Evolutionary conservation across 805 yeast genomes (phyloP).

Genomic region (Schizosaccharomyces cryophilus): DNA sequence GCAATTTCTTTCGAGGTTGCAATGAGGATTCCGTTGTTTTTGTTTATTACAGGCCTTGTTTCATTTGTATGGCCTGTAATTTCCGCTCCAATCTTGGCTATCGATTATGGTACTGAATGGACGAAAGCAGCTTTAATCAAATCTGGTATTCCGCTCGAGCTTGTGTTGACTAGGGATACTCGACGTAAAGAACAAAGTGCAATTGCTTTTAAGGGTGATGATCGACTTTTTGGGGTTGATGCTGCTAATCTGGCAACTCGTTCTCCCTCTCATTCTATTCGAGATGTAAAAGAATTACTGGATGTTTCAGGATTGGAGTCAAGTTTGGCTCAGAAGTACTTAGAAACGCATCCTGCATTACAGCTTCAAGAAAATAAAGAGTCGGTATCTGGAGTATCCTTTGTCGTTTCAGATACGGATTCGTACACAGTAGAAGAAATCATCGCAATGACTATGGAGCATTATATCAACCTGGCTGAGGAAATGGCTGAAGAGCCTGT

Average conservation of each 20-base stretch:
- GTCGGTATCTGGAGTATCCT: conserved; percentile 29
- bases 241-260: conserved; percentile 34
- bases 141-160: conserved; percentile 70
- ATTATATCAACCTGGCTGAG: conserved; percentile 41
- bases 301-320: conserved; percentile 29
- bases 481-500: conserved; percentile 32
- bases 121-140: conserved; percentile 75
- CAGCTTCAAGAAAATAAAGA: conserved; percentile 18
- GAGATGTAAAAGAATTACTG: conserved; percentile 43
- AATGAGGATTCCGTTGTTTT: neutral
- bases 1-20: neutral
- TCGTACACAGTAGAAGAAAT: conserved; percentile 48
- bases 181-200: conserved; percentile 77
- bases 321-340: conserved; percentile 23
- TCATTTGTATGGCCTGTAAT: neutral
- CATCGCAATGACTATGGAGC: conserved; percentile 56
- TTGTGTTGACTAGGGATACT: conserved; percentile 71
- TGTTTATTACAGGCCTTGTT: neutral
- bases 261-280: conserved; percentile 43
- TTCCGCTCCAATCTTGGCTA: conserved; percentile 48
- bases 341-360: conserved; percentile 35
- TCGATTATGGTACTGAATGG: conserved; percentile 73
- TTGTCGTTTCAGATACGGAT: conserved; percentile 22
- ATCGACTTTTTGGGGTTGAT: conserved; percentile 7
- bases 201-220: conserved; percentile 28